These are phyloP conservation scores for Rhinocladiella similis DNA, from an alignment of 2,329 filamentous ascomycete species.

Conservation along the genomic window DNA sequence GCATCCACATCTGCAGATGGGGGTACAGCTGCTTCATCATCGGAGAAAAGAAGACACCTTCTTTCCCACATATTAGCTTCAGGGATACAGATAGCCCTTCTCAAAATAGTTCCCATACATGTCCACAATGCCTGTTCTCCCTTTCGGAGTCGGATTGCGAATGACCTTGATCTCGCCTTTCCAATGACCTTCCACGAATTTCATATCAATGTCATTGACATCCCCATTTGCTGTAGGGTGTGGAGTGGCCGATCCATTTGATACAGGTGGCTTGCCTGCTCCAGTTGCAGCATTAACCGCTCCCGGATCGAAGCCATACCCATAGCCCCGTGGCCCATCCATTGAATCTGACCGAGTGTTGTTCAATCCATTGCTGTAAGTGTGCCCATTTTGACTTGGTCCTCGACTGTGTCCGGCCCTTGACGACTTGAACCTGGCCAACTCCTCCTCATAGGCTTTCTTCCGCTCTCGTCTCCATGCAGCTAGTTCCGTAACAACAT, in stretches of 20 bases:
- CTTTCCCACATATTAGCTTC: conserved; percentile 17
- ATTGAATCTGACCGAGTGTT: not conserved
- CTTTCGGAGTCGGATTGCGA: conserved; percentile 40
- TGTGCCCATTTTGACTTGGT: conserved; percentile 2
- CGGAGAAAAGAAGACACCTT: too few relatives aligned
- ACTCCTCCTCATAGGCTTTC: conserved; percentile 45
- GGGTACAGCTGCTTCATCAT: too few relatives aligned
- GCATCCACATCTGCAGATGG: too few relatives aligned
- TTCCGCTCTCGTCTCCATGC: conserved; percentile 56
- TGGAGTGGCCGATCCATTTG: not conserved
- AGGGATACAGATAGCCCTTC: conserved; percentile 54
- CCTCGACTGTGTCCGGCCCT: conserved; percentile 6
- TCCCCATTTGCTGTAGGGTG: conserved; percentile 15
- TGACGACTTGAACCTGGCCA: conserved; percentile 12
- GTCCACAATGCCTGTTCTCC: conserved; percentile 47
- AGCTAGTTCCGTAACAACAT: conserved; percentile 56
- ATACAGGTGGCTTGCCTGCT: not conserved
- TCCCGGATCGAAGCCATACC: conserved; percentile 22
- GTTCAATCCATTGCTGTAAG: not conserved
- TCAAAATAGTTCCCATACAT: conserved; percentile 57
- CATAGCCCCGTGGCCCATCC: conserved; percentile 18
- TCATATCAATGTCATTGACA: conserved; percentile 30
- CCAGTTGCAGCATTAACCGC: conserved; percentile 12
- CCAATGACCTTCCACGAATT: conserved; percentile 60
- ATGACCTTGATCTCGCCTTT: conserved; percentile 59